Base-by-base conservation (phyloP, 2,329 filamentous ascomycete species). In the Fusarium stilboides region DNA sequence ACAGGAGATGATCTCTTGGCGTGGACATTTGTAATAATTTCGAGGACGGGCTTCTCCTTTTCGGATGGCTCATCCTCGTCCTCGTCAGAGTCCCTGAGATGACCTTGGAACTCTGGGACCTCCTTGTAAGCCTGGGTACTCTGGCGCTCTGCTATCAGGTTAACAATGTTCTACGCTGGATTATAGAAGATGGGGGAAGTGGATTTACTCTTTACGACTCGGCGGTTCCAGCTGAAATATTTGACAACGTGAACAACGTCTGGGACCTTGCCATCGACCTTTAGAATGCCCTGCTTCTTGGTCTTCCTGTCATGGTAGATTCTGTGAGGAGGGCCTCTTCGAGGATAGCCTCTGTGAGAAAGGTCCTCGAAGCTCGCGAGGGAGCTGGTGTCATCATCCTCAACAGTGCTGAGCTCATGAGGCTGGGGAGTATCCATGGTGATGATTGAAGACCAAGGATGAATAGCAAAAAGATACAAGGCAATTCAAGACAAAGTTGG, bases 181-280 rank as follows among this genome's bases (percentile, higher is more conserved):
- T 12, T 40, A 4, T 22, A 17, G 40, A 42, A n/a, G 15, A 42
- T 24, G 4, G 33, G 10, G 22, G 33, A 10, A 8, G 9, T n/a
- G 8, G 70, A 10, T 79, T 76, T 66, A 82, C 82, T 68, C 52
- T 82, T 77, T 26, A 81, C 65, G 19, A 80, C 39, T 13, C 73
- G 76, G 37, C 80, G 78, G 17, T 65, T 70, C 45, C 74, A 66
- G 14, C 75, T 77, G 44, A 79, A 74, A 65, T 82, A 82, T 56
- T 80, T 79, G 34, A 85, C 73, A 5, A 82, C 76, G 62, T 84
- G 82, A 45, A 80, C 75, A 15, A 85, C 73, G 40, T 83, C 79
- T 4, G 81, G 80, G 9, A 79, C 75, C n/a, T 79, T 79, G 58
- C 77, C 77, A n/a, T 78, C 72, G 22, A 78, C 62, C 58, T 70